Evolutionary conservation across 2,329 filamentous ascomycete genomes (phyloP).

Genomic region (Fusarium sarcochroum): DNA sequence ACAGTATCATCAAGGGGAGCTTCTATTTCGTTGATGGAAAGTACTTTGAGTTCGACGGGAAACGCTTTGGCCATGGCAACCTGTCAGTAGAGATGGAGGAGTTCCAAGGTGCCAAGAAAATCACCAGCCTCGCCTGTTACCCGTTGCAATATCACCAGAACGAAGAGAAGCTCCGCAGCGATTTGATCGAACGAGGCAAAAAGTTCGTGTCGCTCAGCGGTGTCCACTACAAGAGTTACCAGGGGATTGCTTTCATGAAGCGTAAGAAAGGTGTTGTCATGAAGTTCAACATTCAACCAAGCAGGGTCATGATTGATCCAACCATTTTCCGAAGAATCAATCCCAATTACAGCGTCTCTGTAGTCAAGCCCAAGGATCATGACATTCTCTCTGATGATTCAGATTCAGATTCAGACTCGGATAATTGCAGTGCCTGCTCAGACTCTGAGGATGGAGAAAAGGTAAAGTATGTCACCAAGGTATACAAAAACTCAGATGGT

Average conservation of each 20-base stretch:
- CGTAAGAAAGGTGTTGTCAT: slow-evolving; percentile 74
- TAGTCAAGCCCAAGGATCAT: slow-evolving; percentile 79
- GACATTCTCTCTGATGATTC: slow-evolving; percentile 68
- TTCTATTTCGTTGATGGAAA: slow-evolving; percentile 83
- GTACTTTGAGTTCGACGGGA: slow-evolving; percentile 92
- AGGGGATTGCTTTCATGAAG: slow-evolving; percentile 89
- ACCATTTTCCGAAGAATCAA: slow-evolving; percentile 86
- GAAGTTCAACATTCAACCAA: slow-evolving; percentile 88
- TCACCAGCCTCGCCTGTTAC: slow-evolving; percentile 82
- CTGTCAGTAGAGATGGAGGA: slow-evolving; percentile 77
- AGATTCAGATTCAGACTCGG: slow-evolving; percentile 58
- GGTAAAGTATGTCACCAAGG: slow-evolving; percentile 65
- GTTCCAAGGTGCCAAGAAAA: slow-evolving; percentile 87
- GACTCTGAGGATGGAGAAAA: slow-evolving; percentile 60
- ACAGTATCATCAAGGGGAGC: slow-evolving; percentile 77
- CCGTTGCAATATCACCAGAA: slow-evolving; percentile 86
- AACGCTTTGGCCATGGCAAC: slow-evolving; percentile 82
- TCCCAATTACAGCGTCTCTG: slow-evolving; percentile 85
- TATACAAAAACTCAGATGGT: slow-evolving; percentile 62
- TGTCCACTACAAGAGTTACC: slow-evolving; percentile 85
- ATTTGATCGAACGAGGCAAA: slow-evolving; percentile 84
- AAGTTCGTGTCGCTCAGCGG: slow-evolving; percentile 86
- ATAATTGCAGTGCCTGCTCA: slow-evolving; percentile 56
- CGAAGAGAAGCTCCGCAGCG: slow-evolving; percentile 71
- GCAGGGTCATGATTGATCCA: slow-evolving; percentile 89